Evolutionary conservation across 2,329 filamentous ascomycete species (phyloP), one percentile per base, ranked within the genome.

Genomic region (Diaporthe ilicicola): DNA sequence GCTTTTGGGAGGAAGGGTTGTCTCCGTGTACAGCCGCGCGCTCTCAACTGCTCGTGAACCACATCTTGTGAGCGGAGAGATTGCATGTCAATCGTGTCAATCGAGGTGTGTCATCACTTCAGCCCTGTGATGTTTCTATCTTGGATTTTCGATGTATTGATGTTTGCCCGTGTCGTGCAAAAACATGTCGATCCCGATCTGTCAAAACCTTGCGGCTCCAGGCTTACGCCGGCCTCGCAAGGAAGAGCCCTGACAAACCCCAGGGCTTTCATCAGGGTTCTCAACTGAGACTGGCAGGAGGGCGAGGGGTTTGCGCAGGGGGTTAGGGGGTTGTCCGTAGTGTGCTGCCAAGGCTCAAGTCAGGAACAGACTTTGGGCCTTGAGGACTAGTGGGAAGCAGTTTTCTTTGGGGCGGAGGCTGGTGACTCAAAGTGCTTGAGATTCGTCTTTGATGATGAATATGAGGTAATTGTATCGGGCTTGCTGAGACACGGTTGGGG

Each of bases 61-160:
- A 24, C 5, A 24, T 8, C 5, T 29, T 34, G 13, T 32, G 19
- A 9, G 4, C 19, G 17, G 42, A 62, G 42, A 17, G 42, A 22
- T 19, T 61, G 42, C 48, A 15, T 15, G n/a, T 27, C 42, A 27
- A 32, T 19, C 17, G 3, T 24, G n/a, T 17, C 4, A 17, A 34
- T 53, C 42, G 29, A 37, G 10, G 29, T 48, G 50, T 42, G 29
- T 44, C 48, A 54, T 39, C 51, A 48, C 59, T 50, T 70, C 65
- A 65, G 50, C 59, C 51, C 37, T 69, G 53, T 70, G 51, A 37
- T 70, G 62, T 65, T 72, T 67, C 70, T 70, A 72, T 72, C 54
- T 70, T 70, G 46, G 70, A 67, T 54, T 67, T 19, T 37, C 17
- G 53, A 67, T 53, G 19, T n/a, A 34, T 44, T 53, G 50, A 59